Evolutionary conservation across 2,329 filamentous ascomycete species (phyloP).

Genomic region (Aspergillus sp.): DNA sequence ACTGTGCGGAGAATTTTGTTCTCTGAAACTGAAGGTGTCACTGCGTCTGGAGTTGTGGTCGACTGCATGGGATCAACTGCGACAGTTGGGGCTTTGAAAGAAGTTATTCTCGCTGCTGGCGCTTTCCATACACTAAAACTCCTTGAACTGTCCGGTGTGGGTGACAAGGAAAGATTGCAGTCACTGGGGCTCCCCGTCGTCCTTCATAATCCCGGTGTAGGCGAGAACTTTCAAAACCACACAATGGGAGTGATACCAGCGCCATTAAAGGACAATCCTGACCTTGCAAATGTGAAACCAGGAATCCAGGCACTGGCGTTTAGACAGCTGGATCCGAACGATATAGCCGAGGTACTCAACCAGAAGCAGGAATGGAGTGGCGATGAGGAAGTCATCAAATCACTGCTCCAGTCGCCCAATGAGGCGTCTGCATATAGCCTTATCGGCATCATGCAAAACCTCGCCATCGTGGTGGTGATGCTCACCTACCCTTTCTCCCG

Average conservation of each 20-base stretch:
- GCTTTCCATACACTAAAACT: conserved; percentile 58
- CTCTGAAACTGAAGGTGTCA: neutral
- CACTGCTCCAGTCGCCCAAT: neutral
- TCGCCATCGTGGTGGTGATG: neutral
- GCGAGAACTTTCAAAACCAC: neutral
- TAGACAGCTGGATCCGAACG: neutral
- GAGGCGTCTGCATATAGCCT: neutral
- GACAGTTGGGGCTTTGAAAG: conserved; percentile 40
- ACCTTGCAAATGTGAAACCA: neutral
- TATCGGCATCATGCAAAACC: neutral
- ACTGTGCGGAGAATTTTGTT: neutral
- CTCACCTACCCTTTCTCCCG: neutral
- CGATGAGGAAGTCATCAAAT: neutral
- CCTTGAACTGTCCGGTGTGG: conserved; percentile 63
- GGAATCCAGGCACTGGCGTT: neutral
- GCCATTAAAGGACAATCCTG: neutral
- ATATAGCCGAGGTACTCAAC: neutral
- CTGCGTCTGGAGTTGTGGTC: neutral
- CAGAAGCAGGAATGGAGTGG: neutral
- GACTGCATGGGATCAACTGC: too few species aligned
- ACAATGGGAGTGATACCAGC: neutral
- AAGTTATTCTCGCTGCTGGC: conserved; percentile 62
- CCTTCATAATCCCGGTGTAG: neutral
- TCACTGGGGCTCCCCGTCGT: neutral
- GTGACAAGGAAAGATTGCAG: conserved; percentile 34